A percentile compares a stretch with the other conserved stretches of the same genome.
Evolutionary conservation across 305 asterid genomes (phyloP).

Genomic region (Salvia sclarea): DNA sequence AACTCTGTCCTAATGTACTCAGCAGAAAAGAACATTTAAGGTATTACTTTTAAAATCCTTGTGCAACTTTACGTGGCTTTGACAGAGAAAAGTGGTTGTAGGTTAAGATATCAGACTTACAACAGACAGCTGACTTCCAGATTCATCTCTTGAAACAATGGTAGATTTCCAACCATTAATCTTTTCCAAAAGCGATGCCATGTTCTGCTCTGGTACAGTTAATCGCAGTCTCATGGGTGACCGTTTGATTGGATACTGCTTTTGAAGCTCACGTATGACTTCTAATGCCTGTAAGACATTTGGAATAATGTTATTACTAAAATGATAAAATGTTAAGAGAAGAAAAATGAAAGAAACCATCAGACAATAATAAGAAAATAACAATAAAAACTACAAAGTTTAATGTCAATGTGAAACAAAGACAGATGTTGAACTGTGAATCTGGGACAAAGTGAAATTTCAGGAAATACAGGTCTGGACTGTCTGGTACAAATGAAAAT

Average conservation of each 20-base stretch:
- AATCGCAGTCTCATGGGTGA: constrained; percentile 83
- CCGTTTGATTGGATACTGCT: constrained; percentile 76
- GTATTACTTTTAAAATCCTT: not conserved
- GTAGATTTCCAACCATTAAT: constrained; percentile 59
- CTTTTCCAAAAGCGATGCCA: constrained; percentile 57
- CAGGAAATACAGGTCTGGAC: not conserved
- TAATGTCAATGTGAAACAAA: not conserved
- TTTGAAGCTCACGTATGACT: constrained; percentile 84
- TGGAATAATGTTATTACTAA: constrained; percentile 17
- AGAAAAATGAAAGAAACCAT: not conserved
- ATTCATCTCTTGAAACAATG: constrained; percentile 63
- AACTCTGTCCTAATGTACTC: too few relatives aligned
- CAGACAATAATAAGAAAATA: not conserved
- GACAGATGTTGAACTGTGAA: not conserved
- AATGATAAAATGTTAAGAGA: not conserved
- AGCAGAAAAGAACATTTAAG: not conserved
- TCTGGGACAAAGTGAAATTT: not conserved
- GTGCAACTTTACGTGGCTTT: not conserved
- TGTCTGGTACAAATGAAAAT: not conserved
- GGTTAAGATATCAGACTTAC: constrained; percentile 48
- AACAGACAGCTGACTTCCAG: constrained; percentile 60
- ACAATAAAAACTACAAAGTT: not conserved
- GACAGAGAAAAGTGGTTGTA: not conserved
- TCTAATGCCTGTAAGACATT: constrained; percentile 65
- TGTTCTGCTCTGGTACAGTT: constrained; percentile 56